Base-by-base conservation (phyloP, 1,284 basidiomycete species). In the Malassezia sp. region DNA sequence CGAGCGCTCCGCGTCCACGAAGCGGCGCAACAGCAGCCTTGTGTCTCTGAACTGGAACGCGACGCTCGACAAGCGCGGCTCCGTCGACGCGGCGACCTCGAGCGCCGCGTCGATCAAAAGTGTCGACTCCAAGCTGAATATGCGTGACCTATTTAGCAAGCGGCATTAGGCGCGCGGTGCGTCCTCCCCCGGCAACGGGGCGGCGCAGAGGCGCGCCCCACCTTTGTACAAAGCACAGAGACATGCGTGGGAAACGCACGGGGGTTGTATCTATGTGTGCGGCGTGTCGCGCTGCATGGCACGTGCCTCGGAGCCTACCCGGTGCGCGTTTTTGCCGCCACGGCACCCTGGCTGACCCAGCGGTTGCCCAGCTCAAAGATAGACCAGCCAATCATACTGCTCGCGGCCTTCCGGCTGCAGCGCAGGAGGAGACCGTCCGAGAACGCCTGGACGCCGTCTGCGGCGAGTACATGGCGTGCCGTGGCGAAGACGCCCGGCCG, bases 341-440 rank as follows among this genome's bases (percentile, higher is more conserved):
- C 8, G 27, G 34, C 22, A 44, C 32, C 27, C 27, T 28, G 27
- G 8, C 8, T 14, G 7, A 10, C 28, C 38, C 27, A 52, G 3
- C 43, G 50, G n/a, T 29, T 23, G 8, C 43, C 43, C 5, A 47
- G 24, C 29, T 70, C 67, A 40, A 70, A 70, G 42, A 70, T 67
- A 32, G 58, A 56, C 67, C 67, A 70, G 0, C 60, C 67, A 26
- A 70, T 70, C 8, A 66, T 65, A 15, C 57, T 56, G 42, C 61
- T 64, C 2, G 58, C 57, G 2, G 63, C 67, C 41, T 70, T 70
- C 17, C 67, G 40, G 2, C 63, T 59, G 31, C 63, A 66, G 4
- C 67, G 53, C 31, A 70, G 41, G 7, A 61, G 61, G 9, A 70
- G 40, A 3, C 67, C 67, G 35, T 70, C 63, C 3, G 63, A 32